Base-by-base conservation (phyloP, 306 rosid species). In the Medicago ruthenica region DNA sequence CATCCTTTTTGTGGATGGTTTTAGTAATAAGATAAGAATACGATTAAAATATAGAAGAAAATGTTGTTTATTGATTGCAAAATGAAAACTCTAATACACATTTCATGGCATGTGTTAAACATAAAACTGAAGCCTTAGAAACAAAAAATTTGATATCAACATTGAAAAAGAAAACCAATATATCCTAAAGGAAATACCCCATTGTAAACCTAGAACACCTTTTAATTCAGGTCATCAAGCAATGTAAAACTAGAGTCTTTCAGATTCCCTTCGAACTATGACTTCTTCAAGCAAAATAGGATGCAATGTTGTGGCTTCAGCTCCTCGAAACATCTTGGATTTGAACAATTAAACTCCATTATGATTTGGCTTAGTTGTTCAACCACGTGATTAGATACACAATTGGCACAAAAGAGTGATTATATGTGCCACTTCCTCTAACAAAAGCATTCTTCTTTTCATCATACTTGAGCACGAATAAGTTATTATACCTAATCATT, bases 201-300 rank as follows among this genome's bases (percentile, higher is more conserved):
- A 8, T 8, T 53, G 59, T 53, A 53, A 8, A 9, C 5, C 27
- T 9, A 16, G 34, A 58, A 5, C 37, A 21, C 16, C 15, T 4
- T 22, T 22, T 58, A 21, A 17, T 24, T 58, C 34, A 58, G n/a
- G 10, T 16, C 36, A 8, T 22, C 4, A 10, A 41, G 6, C 39
- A 27, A 57, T 55, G 7, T 7, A 37, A 51, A 65, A 37, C 18
- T 76, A 74, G 1, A 16, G 18, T n/a, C 14, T 55, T 11, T 6
- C 16, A 5, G 2, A 6, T 55, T 57, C 75, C 68, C 80, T 67
- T 41, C 22, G 42, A 67, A 0, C 59, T 41, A 67, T 5, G 6
- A 67, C 80, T 24, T 76, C 16, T 3, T 41, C 31, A 8, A 68
- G 60, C 59, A 76, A 67, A 76, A 76, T 67, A 6, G 36, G 9